Conservation (phyloP, 768 basidiomycete species). For the Peribolospora kevripleyi region DNA sequence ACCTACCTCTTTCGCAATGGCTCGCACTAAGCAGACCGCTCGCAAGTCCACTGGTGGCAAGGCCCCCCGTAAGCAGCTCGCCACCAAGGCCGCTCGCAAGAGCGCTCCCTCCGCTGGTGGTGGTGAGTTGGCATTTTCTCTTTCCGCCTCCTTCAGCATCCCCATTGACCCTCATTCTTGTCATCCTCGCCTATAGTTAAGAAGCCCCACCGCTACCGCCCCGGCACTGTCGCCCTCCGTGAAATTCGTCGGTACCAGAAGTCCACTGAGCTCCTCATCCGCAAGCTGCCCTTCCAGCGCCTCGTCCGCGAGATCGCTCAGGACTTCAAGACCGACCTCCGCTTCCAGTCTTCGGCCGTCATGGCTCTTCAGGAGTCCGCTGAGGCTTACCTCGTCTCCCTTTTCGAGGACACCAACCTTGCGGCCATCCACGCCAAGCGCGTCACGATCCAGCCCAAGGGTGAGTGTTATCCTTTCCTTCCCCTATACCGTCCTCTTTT, state of each 20-base stretch:
- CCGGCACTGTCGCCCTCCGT: conserved; percentile 27
- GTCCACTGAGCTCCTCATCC: conserved; percentile 20
- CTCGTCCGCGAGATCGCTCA: conserved; percentile 58
- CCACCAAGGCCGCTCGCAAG: conserved; percentile 29
- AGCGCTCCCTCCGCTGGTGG: conserved; percentile 17
- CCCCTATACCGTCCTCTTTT: neutral
- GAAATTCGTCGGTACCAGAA: conserved; percentile 26
- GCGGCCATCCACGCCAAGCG: conserved; percentile 30
- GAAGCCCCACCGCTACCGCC: conserved; percentile 25
- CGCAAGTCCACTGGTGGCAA: conserved; percentile 63
- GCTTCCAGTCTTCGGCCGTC: conserved; percentile 30
- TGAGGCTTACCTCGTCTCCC: conserved; percentile 30
- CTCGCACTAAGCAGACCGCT: conserved; percentile 43
- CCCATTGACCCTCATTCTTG: no score
- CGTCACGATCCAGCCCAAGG: conserved; percentile 48
- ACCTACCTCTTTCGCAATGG: conserved; percentile 14
- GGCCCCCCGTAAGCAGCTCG: conserved; percentile 25
- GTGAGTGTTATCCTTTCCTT: conserved; percentile 11
- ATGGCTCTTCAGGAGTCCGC: conserved; percentile 31
- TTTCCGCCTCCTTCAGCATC: no score
- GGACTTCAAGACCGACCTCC: conserved; percentile 42
- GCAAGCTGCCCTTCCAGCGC: conserved; percentile 32
- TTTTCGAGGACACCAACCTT: conserved; percentile 27
- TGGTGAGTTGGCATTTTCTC: conserved; percentile 7
- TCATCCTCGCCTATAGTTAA: conserved; percentile 13